These are phyloP conservation scores for Penicillium salamii DNA, from an alignment of 495 filamentous ascomycete genomes.

Conservation along the genomic window DNA sequence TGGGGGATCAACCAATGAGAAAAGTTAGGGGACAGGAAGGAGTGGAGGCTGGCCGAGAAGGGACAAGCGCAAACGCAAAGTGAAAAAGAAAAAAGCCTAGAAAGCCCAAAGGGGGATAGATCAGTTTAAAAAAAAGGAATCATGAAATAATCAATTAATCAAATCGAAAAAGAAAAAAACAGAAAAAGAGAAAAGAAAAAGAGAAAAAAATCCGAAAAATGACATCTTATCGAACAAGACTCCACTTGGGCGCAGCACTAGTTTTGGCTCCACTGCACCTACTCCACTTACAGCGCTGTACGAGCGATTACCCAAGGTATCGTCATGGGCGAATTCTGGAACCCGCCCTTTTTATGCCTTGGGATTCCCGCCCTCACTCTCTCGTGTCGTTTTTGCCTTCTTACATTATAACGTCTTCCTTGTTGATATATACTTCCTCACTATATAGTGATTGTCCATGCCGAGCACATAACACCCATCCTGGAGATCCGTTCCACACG, in stretches of 20 bases:
- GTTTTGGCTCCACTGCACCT: background rate
- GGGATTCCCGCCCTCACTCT: background rate
- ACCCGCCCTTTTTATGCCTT: conserved; percentile 4
- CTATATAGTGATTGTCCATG: background rate
- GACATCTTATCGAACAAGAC: conserved; percentile 8
- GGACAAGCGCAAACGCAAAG: background rate
- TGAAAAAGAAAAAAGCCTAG: background rate
- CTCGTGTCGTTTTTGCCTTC: background rate
- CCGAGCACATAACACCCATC: conserved; percentile 14
- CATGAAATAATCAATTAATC: too few relatives aligned
- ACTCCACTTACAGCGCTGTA: background rate
- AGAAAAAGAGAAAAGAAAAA: background rate
- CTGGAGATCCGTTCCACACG: conserved; percentile 21
- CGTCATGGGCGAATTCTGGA: conserved; percentile 6
- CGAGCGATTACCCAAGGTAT: conserved; percentile 3
- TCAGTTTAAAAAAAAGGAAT: background rate
- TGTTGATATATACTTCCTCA: background rate
- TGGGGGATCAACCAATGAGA: background rate
- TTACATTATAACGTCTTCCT: too few relatives aligned
- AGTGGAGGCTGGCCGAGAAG: background rate
- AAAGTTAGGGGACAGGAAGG: background rate
- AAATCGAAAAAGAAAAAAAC: background rate
- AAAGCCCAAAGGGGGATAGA: too few relatives aligned
- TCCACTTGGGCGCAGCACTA: conserved; percentile 10
- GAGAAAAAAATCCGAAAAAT: background rate